phyloP scores from a whole-genome alignment of 192 early-diverging fungal genomes.

The Backusella mclennaniae region DNA sequence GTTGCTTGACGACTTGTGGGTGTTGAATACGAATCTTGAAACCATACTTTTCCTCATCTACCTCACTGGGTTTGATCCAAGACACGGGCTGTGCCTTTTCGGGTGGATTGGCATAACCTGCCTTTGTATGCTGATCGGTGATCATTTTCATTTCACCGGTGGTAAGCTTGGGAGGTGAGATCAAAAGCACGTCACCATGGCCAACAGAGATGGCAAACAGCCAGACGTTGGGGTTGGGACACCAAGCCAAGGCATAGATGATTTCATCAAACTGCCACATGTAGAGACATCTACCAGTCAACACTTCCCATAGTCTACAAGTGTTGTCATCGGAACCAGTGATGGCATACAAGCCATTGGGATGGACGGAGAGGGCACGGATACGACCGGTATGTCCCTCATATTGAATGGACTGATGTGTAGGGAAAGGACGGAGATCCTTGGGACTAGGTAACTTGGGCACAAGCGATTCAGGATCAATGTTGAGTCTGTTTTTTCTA shows the following conservation, averaged over 20 bases:
- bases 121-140: slow-evolving; percentile 44
- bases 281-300: slow-evolving; percentile 83
- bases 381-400: slow-evolving; percentile 81
- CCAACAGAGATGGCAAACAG: slow-evolving; percentile 77
- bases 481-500: slow-evolving; percentile 79
- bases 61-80: slow-evolving; percentile 55
- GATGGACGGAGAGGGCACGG: slow-evolving; percentile 84
- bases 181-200: slow-evolving; percentile 52
- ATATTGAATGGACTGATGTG: slow-evolving; percentile 72
- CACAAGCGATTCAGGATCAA: slow-evolving; percentile 90
- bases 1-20: slow-evolving; percentile 66
- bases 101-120: slow-evolving; percentile 39
- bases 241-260: slow-evolving; percentile 84
- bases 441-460: slow-evolving; percentile 94
- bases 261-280: slow-evolving; percentile 70
- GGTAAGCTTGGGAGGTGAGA: slow-evolving; percentile 46
- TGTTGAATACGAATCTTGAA: slow-evolving; percentile 50
- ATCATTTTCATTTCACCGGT: slow-evolving; percentile 41
- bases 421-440: slow-evolving; percentile 95
- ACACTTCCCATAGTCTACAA: slow-evolving; percentile 88
- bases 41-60: slow-evolving; percentile 46
- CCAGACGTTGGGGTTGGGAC: slow-evolving; percentile 75
- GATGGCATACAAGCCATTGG: slow-evolving; percentile 85
- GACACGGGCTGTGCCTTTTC: slow-evolving; percentile 27
- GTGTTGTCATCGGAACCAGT: slow-evolving; percentile 92